Percentiles rank a stretch among this genome's conserved stretches.
These are phyloP conservation scores for Centrapalus pauciflorus DNA, from an alignment of 129 eudicot species.

Conservation along the genomic window DNA sequence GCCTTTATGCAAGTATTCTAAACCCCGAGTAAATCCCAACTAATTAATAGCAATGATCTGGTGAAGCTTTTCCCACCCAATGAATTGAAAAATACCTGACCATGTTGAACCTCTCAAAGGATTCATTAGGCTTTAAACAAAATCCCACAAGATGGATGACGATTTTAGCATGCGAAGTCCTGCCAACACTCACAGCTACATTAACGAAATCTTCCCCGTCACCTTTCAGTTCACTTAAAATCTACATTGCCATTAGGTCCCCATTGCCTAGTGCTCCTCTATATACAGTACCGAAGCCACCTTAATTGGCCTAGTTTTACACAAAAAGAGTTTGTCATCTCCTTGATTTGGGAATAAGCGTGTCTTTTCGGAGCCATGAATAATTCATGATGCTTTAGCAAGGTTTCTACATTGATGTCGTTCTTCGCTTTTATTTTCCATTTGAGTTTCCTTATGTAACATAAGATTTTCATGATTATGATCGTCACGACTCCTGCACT, in stretches of 20 bases:
- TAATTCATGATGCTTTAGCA: slow-evolving; percentile 22
- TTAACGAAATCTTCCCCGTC: slow-evolving; percentile 33
- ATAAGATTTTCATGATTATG: too few relatives aligned
- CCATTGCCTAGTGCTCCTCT: slow-evolving; percentile 31
- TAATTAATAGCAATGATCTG: too few relatives aligned
- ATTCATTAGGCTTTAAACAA: too few relatives aligned
- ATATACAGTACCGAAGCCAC: slow-evolving; percentile 45
- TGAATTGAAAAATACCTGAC: too few relatives aligned
- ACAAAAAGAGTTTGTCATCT: slow-evolving; percentile 32
- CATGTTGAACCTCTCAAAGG: too few relatives aligned
- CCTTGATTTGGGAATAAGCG: slow-evolving; percentile 29
- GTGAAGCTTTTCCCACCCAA: too few relatives aligned
- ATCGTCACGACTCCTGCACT: too few relatives aligned
- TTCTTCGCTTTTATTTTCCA: neutral
- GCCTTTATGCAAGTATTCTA: too few relatives aligned
- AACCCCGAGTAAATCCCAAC: too few relatives aligned
- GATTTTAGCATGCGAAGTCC: too few relatives aligned
- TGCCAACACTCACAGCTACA: too few relatives aligned
- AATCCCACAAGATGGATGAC: too few relatives aligned
- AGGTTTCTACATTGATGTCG: slow-evolving; percentile 20
- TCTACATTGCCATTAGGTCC: slow-evolving; percentile 19
- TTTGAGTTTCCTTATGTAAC: neutral
- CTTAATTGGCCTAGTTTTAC: slow-evolving; percentile 39
- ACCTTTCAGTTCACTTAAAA: slow-evolving; percentile 17
- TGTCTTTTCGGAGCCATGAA: slow-evolving; percentile 35